Percentiles rank a stretch among this genome's conserved stretches.
Conservation (phyloP, 768 basidiomycete species). For the Mycena belliarum region DNA sequence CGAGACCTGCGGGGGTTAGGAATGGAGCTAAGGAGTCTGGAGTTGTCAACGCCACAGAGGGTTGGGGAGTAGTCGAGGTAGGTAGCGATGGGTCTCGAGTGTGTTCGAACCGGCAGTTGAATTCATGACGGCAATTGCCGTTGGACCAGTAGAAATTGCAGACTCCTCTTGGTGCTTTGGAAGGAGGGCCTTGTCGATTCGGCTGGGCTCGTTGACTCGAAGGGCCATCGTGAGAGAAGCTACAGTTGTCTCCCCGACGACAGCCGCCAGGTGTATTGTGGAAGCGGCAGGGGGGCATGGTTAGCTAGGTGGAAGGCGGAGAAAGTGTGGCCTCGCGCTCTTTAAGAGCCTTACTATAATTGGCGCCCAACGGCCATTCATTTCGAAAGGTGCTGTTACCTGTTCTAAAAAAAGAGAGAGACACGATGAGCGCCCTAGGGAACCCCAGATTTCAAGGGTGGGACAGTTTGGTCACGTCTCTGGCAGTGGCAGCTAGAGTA, state of each 20-base stretch:
- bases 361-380: constrained; percentile 4
- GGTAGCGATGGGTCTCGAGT: constrained; percentile 13
- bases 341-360: too few species aligned
- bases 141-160: constrained; percentile 50
- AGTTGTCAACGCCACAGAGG: constrained; percentile 9
- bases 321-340: constrained; percentile 4
- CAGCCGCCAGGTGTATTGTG: constrained; percentile 48
- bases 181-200: not conserved
- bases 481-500: too few species aligned
- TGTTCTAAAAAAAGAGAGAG: constrained; percentile 3
- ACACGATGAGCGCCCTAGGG: constrained; percentile 10
- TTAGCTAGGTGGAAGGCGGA: not conserved
- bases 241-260: constrained; percentile 42
- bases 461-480: too few species aligned
- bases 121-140: constrained; percentile 49
- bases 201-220: constrained; percentile 4
- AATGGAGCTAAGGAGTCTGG: constrained; percentile 39
- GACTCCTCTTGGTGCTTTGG: constrained; percentile 33
- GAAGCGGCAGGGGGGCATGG: constrained; percentile 42
- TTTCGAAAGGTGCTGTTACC: not conserved
- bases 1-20: constrained; percentile 46
- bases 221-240: constrained; percentile 29
- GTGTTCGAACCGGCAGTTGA: constrained; percentile 47
- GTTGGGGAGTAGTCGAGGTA: not conserved
- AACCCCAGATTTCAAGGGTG: not conserved